Evolutionary conservation across 495 filamentous ascomycete genomes (phyloP).

Genomic region (Zalerion maritima): DNA sequence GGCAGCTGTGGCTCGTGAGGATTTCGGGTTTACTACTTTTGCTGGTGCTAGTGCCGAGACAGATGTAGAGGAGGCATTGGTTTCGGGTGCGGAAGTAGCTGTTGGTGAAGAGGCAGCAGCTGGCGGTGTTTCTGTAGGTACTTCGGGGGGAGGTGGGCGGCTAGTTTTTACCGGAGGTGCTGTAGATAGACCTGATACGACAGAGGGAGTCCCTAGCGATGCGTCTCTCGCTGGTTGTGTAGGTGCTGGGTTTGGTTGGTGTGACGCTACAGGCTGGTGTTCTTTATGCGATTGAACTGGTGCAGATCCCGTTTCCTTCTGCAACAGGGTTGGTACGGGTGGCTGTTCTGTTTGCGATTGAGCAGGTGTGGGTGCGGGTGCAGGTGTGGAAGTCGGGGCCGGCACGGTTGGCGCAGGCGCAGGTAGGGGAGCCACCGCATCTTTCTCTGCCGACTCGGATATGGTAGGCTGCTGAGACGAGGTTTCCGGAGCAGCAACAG

Average conservation of each 20-base stretch:
- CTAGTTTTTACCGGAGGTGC: constrained; percentile 10
- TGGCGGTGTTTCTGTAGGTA: too few species aligned
- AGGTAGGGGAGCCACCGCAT: too few species aligned
- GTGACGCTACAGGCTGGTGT: constrained; percentile 7
- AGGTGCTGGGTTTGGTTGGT: constrained; percentile 1
- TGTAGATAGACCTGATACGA: constrained; percentile 4
- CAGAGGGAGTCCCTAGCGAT: background rate
- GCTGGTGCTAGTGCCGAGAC: too few species aligned
- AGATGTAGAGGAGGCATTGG: constrained; percentile 2
- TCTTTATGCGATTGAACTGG: constrained; percentile 9
- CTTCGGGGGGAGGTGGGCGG: constrained; percentile 5
- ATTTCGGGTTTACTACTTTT: too few species aligned
- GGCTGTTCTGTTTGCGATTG: too few species aligned
- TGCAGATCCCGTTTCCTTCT: too few species aligned
- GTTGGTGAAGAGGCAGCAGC: constrained; percentile 5
- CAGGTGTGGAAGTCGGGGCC: too few species aligned
- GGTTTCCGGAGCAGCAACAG: constrained; percentile 5
- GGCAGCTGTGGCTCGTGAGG: too few species aligned
- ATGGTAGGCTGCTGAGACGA: constrained; percentile 6
- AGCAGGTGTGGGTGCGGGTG: too few species aligned
- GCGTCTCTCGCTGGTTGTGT: constrained; percentile 1
- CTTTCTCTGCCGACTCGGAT: too few species aligned
- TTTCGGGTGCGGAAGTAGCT: constrained; percentile 1
- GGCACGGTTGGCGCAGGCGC: too few species aligned
- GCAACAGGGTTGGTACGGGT: too few species aligned